Evolutionary conservation across 148 eudicot genomes (phyloP).

Genomic region (Heliosperma pusillum): DNA sequence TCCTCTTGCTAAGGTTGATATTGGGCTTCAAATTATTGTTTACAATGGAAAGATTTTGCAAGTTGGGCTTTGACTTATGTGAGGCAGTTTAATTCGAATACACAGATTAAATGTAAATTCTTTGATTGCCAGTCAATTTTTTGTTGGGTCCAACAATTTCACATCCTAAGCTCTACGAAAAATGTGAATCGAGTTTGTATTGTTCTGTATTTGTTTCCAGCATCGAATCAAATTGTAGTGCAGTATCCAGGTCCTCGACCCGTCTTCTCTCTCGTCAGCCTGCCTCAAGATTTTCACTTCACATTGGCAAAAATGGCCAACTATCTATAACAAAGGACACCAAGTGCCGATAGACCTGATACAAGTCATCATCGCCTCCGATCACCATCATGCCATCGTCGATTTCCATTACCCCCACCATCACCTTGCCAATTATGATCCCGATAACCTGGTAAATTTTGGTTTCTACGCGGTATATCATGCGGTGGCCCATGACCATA

Average conservation of each 20-base stretch:
- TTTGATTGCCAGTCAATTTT: neutral
- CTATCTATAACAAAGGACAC: slow-evolving; percentile 15
- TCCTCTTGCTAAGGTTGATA: neutral
- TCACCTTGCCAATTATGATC: slow-evolving; percentile 29
- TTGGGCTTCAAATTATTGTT: neutral
- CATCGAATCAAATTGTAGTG: neutral
- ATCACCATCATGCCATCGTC: slow-evolving; percentile 33
- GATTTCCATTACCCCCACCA: slow-evolving; percentile 34
- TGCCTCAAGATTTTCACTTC: neutral
- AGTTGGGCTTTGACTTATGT: neutral
- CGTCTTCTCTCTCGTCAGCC: neutral
- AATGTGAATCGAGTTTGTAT: slow-evolving; percentile 3
- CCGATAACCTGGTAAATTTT: slow-evolving; percentile 33
- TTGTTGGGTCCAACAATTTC: neutral
- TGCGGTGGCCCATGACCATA: slow-evolving; percentile 36
- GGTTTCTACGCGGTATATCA: slow-evolving; percentile 43
- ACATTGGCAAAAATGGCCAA: neutral
- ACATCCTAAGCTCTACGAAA: neutral
- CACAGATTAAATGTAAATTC: neutral
- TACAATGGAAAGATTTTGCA: neutral
- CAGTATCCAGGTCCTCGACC: slow-evolving; percentile 6
- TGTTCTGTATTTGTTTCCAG: neutral
- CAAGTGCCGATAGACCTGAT: slow-evolving; percentile 15
- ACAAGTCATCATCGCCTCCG: slow-evolving; percentile 42
- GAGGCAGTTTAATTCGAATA: neutral